phyloP scores from a whole-genome alignment of 2,329 filamentous ascomycete genomes.

The Neopestalotiopsis sp. region DNA sequence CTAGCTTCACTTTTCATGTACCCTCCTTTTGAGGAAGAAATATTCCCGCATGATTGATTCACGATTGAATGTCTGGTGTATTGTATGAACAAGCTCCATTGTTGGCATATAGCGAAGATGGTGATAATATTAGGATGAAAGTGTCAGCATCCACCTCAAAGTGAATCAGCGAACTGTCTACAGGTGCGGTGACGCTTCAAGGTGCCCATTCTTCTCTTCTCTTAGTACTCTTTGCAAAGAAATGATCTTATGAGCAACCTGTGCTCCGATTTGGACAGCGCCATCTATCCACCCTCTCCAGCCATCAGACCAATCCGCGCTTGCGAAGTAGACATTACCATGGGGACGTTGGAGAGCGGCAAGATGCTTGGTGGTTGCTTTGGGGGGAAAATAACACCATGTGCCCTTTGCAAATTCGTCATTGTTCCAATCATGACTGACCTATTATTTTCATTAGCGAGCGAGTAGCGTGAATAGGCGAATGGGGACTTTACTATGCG shows the following conservation, averaged over 20 bases:
- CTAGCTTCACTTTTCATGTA: no score
- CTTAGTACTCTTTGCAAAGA: no score
- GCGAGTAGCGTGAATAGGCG: neutral
- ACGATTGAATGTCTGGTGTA: no score
- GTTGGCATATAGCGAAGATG: no score
- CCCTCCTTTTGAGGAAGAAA: no score
- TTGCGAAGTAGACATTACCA: slow-evolving; percentile 45
- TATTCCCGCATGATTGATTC: no score
- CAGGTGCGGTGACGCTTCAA: no score
- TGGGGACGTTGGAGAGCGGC: slow-evolving; percentile 39
- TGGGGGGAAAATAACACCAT: slow-evolving; percentile 38
- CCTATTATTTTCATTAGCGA: neutral
- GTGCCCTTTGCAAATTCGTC: slow-evolving; percentile 45
- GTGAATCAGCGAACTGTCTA: no score
- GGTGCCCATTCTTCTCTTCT: no score
- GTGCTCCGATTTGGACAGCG: slow-evolving; percentile 38
- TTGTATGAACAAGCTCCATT: no score
- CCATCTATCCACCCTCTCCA: slow-evolving; percentile 51
- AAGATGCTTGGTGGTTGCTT: slow-evolving; percentile 37
- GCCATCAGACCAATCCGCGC: slow-evolving; percentile 46
- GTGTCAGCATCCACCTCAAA: no score
- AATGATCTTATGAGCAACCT: neutral
- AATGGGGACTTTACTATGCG: neutral
- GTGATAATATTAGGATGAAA: no score
- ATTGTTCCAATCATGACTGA: slow-evolving; percentile 43